Evolutionary conservation across 2,329 filamentous ascomycete species (phyloP), one percentile per base, ranked within the genome.

Genomic region (Zymoseptoria pseudotritici): DNA sequence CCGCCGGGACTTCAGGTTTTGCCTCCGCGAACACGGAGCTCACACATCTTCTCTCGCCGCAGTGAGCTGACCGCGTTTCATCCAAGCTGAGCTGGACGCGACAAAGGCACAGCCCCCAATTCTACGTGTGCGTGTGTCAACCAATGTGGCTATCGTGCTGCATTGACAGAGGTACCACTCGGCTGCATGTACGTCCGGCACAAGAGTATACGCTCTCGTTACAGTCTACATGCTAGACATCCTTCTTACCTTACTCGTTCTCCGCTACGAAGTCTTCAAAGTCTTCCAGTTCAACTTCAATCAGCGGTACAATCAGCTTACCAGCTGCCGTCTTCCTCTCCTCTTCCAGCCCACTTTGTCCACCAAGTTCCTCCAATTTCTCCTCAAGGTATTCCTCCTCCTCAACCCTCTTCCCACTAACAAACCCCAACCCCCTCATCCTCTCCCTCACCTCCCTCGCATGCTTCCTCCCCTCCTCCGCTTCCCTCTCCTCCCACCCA

Each of bases 211-310:
- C n/a, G n/a, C n/a, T n/a, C n/a, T n/a, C n/a, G n/a, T n/a, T n/a
- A n/a, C n/a, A n/a, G 17, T 46, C 52, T 53, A 13, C 26, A 21
- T 52, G 2, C 20, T 24, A 21, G 4, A 50, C 50, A 52, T 7
- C n/a, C n/a, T n/a, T n/a, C n/a, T n/a, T 52, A 21, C 50, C 10
- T 52, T 52, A 63, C 51, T 61, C 61, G 53, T 63, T 59, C 53
- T 65, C 63, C 26, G 55, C 61, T 53, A 65, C 59, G 24, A 52
- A 60, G 49, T 26, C 52, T 42, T 65, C 63, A 46, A 65, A 65
- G 13, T 63, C 63, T 49, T 63, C 61, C 11, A 63, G 36, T 46
- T 65, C 63, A 50, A 31, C 58, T 10, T 22, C 29, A 19, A 57
- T 57, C 46, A 56, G 52, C 53, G 26, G 26, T 29, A 54, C 52